These are phyloP conservation scores for Saccharomyces hybrid DNA, from an alignment of 1,139 yeast genomes.

Conservation along the genomic window DNA sequence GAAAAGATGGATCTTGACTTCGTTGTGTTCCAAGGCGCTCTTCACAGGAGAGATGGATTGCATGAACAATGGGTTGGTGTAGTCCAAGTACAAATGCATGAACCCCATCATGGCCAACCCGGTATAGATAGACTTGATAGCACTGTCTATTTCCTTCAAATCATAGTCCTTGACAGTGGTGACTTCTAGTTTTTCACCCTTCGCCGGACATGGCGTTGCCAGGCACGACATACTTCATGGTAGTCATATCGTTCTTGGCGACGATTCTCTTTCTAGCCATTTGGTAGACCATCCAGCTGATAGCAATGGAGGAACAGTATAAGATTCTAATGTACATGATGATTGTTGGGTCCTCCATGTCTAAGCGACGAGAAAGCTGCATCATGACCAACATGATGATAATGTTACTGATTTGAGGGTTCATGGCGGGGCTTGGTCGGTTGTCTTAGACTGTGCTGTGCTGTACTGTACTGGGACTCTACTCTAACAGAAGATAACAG, in stretches of 20 bases:
- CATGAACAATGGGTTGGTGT: constrained; percentile 94
- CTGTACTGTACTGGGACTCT: background rate
- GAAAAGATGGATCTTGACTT: constrained; percentile 84
- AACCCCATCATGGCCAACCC: constrained; percentile 96
- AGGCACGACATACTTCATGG: constrained; percentile 84
- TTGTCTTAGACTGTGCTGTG: background rate
- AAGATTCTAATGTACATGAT: constrained; percentile 70
- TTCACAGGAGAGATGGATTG: constrained; percentile 88
- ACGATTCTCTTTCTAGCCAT: constrained; percentile 53
- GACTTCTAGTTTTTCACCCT: constrained; percentile 66
- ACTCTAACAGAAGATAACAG: background rate
- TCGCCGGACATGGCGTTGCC: constrained; percentile 64
- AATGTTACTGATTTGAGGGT: constrained; percentile 81
- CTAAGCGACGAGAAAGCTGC: constrained; percentile 88
- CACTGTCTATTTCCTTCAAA: constrained; percentile 69
- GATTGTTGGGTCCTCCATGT: constrained; percentile 76
- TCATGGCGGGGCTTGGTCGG: constrained; percentile 37
- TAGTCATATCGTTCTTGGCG: constrained; percentile 82
- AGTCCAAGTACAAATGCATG: constrained; percentile 97
- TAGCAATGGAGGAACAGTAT: constrained; percentile 58
- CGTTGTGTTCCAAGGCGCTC: constrained; percentile 82
- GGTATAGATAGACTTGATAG: constrained; percentile 77
- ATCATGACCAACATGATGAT: constrained; percentile 92
- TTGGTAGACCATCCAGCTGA: constrained; percentile 62
- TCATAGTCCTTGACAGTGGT: constrained; percentile 95